Evolutionary conservation across 257 asterid species (phyloP).

Genomic region (Ophiorrhiza pumila): DNA sequence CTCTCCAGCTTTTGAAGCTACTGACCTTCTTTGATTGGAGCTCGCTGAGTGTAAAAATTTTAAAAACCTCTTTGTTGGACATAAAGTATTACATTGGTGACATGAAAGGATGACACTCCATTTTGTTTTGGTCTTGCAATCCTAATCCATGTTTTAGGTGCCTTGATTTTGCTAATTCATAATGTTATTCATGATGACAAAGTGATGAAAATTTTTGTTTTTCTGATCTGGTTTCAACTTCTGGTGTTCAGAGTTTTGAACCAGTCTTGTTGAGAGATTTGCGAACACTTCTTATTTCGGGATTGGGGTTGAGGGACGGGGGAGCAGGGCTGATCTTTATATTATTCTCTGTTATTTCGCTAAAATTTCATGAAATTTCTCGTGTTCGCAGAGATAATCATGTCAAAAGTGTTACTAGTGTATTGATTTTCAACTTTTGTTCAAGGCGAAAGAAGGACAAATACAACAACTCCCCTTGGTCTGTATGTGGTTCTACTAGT

Average conservation of each 20-base stretch:
- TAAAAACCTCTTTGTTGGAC: background rate
- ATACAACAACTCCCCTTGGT: background rate
- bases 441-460: background rate
- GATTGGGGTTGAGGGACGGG: background rate
- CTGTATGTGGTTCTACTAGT: background rate
- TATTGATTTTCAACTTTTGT: background rate
- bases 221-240: background rate
- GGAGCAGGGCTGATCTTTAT: background rate
- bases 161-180: background rate
- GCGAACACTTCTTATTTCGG: background rate
- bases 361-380: background rate
- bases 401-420: background rate
- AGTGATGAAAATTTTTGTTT: background rate
- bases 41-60: background rate
- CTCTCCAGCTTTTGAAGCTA: background rate
- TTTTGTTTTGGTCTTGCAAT: background rate
- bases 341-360: background rate
- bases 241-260: background rate
- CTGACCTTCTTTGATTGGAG: background rate
- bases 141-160: background rate
- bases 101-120: conserved; percentile 2
- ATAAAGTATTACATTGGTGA: background rate
- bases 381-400: background rate
- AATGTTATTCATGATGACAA: background rate
- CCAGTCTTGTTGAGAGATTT: background rate